Conservation (phyloP, 108 stramenopile species). For the Cyclostephanos tholiformis region DNA sequence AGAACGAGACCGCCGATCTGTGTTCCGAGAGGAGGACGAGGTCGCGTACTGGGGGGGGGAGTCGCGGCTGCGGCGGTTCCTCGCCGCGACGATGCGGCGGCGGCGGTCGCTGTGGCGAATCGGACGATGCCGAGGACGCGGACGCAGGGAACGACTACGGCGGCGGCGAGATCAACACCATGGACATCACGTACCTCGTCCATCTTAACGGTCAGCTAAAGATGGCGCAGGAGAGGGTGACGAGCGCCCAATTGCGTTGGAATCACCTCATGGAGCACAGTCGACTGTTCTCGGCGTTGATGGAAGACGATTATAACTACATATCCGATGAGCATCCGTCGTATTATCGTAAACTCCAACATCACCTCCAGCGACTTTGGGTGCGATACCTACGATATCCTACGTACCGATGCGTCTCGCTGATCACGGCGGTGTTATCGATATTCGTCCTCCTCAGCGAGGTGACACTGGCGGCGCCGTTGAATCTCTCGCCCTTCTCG, state of each 20-base stretch:
- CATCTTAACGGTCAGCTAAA: conserved; percentile 51
- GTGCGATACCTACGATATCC: conserved; percentile 45
- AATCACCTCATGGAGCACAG: conserved; percentile 43
- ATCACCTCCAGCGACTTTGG: conserved; percentile 42
- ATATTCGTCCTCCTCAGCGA: conserved; percentile 65
- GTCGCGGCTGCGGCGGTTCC: not conserved
- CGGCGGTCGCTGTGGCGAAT: conserved; percentile 11
- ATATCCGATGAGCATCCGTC: conserved; percentile 6
- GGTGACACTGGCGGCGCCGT: conserved; percentile 53
- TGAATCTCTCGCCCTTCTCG: conserved; percentile 62
- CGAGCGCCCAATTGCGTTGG: conserved; percentile 56
- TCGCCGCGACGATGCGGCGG: not conserved
- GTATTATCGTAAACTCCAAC: conserved; percentile 17
- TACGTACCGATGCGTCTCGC: conserved; percentile 45
- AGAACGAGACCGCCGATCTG: conserved; percentile 45
- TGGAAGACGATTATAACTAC: conserved; percentile 13
- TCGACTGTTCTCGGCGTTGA: conserved; percentile 45
- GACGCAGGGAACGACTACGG: conserved; percentile 5
- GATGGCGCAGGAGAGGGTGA: conserved; percentile 50
- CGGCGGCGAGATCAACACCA: conserved; percentile 20
- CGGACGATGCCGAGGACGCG: conserved; percentile 5
- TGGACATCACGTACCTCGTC: conserved; percentile 56
- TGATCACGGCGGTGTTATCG: conserved; percentile 55
- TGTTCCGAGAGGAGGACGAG: conserved; percentile 41
- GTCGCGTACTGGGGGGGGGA: conserved; percentile 1